Base-by-base conservation (phyloP, 163 green algal species). In the Chlamydomonas reinhardtii region DNA sequence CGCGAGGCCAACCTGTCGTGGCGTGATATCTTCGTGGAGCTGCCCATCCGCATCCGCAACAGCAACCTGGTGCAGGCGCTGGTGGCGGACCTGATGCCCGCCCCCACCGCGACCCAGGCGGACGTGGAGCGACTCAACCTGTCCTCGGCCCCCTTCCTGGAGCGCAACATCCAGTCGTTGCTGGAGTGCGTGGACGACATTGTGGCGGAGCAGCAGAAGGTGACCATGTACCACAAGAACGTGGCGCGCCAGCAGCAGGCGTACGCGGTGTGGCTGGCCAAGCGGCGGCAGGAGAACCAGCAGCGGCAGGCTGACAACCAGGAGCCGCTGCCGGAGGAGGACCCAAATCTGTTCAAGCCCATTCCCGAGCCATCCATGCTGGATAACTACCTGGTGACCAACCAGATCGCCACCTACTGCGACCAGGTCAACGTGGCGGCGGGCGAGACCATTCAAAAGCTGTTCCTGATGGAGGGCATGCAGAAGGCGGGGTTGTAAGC, bases 181-280 rank as follows among this genome's bases (percentile, higher is more conserved):
- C 95, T 96, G 25, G 97, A 99, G 74, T 99, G 95, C 91, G 93
- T 99, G 87, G 98, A 99, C 80, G 98, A 99, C 88, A 82, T 99
- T 72, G 88, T 95, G 72, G 84, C 86, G 70, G 97, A 99, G 92
- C 96, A 99, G 93, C 91, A 96, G 64, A 98, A 98, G 92, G 89
- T 99, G 56, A 94, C 92, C 6, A 92, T 93, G 77, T 98, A 98
- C 92, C 94, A 98, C 91, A 91, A 94, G 68, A 95, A 93, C 52
- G 79, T 97, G 64, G 92, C 95, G 62, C 93, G 96, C 34, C 94
- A 98, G 88, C 94, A 98, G 91, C 93, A 97, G 92, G 89, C 95
- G 80, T 89, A 94, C 81, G 91, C 94, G 16, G 84, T 95, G 61
- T 98, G 94, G 95, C 92, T 98, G 90, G 87, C 96, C 87, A 96